Base-by-base conservation (phyloP, 2,329 filamentous ascomycete genomes). In the Verticillium longisporum region DNA sequence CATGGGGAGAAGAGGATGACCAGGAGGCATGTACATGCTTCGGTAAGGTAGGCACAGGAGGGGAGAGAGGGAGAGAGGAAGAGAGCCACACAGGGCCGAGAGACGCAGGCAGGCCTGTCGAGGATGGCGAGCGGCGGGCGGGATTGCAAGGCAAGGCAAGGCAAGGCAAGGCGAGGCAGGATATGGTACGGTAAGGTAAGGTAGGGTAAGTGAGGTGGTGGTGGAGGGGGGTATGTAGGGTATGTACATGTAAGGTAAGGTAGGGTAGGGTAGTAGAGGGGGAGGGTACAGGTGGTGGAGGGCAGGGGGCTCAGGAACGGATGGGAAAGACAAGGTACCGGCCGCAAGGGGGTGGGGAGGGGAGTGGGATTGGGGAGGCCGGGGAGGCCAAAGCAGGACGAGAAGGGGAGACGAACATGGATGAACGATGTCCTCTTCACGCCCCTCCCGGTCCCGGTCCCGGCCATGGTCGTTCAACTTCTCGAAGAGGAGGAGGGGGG, bases 51-150 rank as follows among this genome's bases (percentile, higher is more conserved):
- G 60, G 56, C 41, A 56, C 63, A 63, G 50, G 60, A 50, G 21
- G 60, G 50, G 62, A 37, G n/a, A n/a, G 50, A 26, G 26, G 26
- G 26, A 26, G 26, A 26, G 26, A 26, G 26, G 26, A 26, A n/a
- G n/a, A 26, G 60, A 64, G 63, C 62, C 62, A 57, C 61, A 57
- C 45, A 57, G 45, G 62, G 53, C 55, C 26, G 26, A 55, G 33
- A 55, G 36, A 59, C 36, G 53, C 54, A 64, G 61, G 60, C 63
- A 59, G 61, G 45, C 18, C 41, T 50, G 41, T 50, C n/a, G 41
- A 50, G 11, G 41, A 26, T 6, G 41, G 41, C 41, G n/a, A 50
- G 41, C 41, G 33, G 32, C 15, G n/a, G 57, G 55, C 53, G 57
- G 56, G 60, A 33, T 55, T 26, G 59, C 41, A 36, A 41, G 58